Percentiles rank a stretch among this genome's conserved stretches.
Evolutionary conservation across 164 flowering plant genomes (phyloP).

Genomic region (Chimonanthus salicifolius): DNA sequence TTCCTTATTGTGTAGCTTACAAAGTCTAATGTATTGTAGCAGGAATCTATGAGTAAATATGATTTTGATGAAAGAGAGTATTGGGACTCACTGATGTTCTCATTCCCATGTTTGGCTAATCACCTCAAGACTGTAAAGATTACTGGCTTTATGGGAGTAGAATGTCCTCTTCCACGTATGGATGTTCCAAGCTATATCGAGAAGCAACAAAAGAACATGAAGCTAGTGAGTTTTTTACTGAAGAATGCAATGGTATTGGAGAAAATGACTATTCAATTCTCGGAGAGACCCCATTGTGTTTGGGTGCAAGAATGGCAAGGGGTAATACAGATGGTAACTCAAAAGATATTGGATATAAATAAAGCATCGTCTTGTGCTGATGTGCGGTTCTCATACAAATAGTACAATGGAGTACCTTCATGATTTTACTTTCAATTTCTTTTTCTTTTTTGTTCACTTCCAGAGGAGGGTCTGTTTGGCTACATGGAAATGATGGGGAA

Average conservation of each 20-base stretch:
- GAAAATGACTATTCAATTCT: neutral
- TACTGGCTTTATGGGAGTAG: neutral
- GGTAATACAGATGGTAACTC: neutral
- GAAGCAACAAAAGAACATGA: neutral
- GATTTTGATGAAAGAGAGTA: conserved; percentile 1
- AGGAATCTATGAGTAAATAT: neutral
- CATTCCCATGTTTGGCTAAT: neutral
- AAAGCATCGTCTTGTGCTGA: neutral
- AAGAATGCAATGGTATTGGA: conserved; percentile 1
- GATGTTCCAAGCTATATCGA: neutral
- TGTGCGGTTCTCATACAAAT: neutral
- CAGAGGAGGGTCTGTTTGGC: neutral
- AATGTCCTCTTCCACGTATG: neutral
- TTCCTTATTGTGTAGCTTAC: neutral
- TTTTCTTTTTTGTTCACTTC: neutral
- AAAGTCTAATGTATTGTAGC: neutral
- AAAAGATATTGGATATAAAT: neutral
- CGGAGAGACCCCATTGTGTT: neutral
- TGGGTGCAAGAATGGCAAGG: neutral
- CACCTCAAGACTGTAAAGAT: conserved; percentile 1
- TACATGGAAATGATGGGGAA: neutral
- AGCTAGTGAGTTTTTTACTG: conserved; percentile 4
- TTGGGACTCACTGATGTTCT: neutral
- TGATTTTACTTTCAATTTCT: too few relatives aligned
- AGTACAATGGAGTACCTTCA: neutral